Base-by-base conservation (phyloP, 1,284 basidiomycete genomes). In the Leccinum griseonigrum region DNA sequence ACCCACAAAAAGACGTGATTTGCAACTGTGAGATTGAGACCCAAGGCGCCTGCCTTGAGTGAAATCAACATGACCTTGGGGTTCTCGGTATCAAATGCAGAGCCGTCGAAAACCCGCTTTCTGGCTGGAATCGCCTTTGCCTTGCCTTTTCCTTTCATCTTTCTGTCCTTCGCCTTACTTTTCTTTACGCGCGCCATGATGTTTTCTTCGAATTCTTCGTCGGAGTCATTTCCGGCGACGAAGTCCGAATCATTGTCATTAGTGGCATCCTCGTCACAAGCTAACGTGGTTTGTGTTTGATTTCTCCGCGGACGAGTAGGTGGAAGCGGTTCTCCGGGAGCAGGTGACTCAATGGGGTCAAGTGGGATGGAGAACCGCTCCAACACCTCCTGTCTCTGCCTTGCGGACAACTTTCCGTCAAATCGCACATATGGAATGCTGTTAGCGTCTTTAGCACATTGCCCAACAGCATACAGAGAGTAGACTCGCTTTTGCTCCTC, bases 1-100 rank as follows among this genome's bases (percentile, higher is more conserved):
- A 81, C 90, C 80, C 67, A 94, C 86, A 96, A 75, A 70, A 91
- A 94, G 1, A 96, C 91, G 71, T 95, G 92, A 69, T 94, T 95
- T 1, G 94, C 94, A 14, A 92, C 91, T 1, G 94, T 96, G 63
- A 96, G 76, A 73, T 96, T 96, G 59, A 96, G 77, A 4, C 94
- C 94, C 28, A 95, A 81, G 2, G 94, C 93, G 34, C 90, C 90
- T 53, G 83, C 84, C 73, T 95, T 95, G 66, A 96, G 79, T 7
- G 94, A 95, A 59, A 96, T 91, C 57, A 96, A 81, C 89, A 95
- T 88, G 32, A 95, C 88, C 63, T 81, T 83, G 1, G 93, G 91
- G 69, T 87, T 91, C 31, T 72, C 73, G 14, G 74, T 75, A 40
- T 56, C 5, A 29, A 68, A 65, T 18, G 63, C 53, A 53, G 67